phyloP scores from a whole-genome alignment of 768 basidiomycete species.

The Mycena galopus region DNA sequence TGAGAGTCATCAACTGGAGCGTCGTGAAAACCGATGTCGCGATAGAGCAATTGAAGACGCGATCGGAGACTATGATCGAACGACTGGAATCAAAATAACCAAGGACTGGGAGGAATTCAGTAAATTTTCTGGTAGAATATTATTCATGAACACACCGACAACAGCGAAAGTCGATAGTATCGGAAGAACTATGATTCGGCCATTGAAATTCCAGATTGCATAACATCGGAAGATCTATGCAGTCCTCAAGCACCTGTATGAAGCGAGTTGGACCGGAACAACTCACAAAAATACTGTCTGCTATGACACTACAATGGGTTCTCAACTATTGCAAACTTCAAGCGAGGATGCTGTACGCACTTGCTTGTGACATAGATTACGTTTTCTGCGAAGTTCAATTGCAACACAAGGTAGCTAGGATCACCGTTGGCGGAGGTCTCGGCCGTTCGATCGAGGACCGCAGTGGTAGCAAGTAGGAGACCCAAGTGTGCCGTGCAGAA shows the following conservation, averaged over 20 bases:
- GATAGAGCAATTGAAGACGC: not conserved
- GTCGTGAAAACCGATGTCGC: slow-evolving; percentile 7
- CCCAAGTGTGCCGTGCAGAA: slow-evolving; percentile 11
- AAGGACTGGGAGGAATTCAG: not conserved
- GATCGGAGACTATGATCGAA: not conserved
- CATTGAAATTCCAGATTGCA: slow-evolving; percentile 12
- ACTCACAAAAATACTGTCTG: slow-evolving; percentile 23
- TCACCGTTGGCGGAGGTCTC: not conserved
- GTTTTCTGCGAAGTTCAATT: not conserved
- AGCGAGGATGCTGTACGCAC: not conserved
- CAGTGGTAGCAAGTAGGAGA: slow-evolving; percentile 1
- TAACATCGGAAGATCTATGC: slow-evolving; percentile 23
- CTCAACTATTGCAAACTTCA: not conserved
- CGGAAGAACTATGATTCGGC: slow-evolving; percentile 4
- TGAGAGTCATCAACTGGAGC: slow-evolving; percentile 8
- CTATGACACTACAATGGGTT: slow-evolving; percentile 1
- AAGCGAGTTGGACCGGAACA: not conserved
- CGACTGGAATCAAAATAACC: slow-evolving; percentile 8
- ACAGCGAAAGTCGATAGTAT: not conserved
- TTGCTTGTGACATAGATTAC: slow-evolving; percentile 18
- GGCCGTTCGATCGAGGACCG: not conserved
- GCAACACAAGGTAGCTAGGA: too few relatives aligned
- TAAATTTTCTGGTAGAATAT: not conserved
- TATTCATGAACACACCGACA: not conserved
- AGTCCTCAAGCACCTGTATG: not conserved